Evolutionary conservation across 306 rosid species (phyloP).

Genomic region (Rubus idaeus): DNA sequence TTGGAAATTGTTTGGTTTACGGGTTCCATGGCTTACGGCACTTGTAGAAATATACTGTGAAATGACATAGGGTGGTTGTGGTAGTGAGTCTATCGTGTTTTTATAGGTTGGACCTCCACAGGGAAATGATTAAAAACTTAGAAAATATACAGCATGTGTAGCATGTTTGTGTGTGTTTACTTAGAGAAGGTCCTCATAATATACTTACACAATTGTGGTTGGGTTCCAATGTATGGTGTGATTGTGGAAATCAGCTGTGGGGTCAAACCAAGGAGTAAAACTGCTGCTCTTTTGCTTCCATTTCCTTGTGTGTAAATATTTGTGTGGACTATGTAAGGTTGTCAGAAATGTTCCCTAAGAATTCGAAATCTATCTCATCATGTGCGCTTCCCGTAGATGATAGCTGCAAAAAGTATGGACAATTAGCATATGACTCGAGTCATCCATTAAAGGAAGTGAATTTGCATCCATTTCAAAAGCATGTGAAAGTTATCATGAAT

Average conservation of each 20-base stretch:
- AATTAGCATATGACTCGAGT: conserved; percentile 1
- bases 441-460: not conserved
- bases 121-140: not conserved
- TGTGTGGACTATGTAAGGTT: conserved; percentile 81
- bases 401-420: conserved; percentile 45
- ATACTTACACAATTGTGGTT: conserved; percentile 62
- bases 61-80: not conserved
- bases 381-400: conserved; percentile 68
- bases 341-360: conserved; percentile 75
- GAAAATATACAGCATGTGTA: not conserved
- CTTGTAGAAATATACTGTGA: not conserved
- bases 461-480: not conserved
- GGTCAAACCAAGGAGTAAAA: conserved; percentile 88
- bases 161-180: not conserved
- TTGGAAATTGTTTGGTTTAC: not conserved
- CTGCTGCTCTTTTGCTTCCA: conserved; percentile 81
- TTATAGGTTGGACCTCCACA: not conserved
- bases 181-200: conserved; percentile 3
- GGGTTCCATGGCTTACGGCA: not conserved
- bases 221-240: conserved; percentile 96
- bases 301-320: conserved; percentile 62
- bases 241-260: conserved; percentile 76
- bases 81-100: not conserved
- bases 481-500: not conserved
- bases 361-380: conserved; percentile 91